Base-by-base conservation (phyloP, 1,139 yeast genomes). In the Yamadazyma jaroonii region DNA sequence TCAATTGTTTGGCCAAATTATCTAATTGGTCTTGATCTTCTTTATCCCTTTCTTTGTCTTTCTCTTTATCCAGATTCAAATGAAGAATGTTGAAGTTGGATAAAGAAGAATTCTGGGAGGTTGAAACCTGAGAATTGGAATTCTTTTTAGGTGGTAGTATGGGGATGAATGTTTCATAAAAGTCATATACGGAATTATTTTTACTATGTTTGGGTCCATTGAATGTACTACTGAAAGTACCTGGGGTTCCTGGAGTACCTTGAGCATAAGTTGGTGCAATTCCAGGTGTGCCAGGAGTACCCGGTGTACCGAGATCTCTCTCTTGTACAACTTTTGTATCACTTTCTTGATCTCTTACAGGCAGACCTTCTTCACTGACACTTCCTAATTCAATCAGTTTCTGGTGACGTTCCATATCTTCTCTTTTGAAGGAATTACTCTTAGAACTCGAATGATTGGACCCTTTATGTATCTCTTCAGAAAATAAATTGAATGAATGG, bases 111-210 rank as follows among this genome's bases (percentile, higher is more conserved):
- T 29, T 30, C 15, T 34, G 37, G 15, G 39, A 35, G 7, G 20
- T 17, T 4, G 20, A 17, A 17, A 17, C 20, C 8, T 14, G 38
- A 12, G 27, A 12, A 17, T 23, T 33, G 26, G 37, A 9, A 10
- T 11, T 10, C n/a, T 29, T 27, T 9, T 26, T 17, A 17, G 20
- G 20, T 6, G 37, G 30, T 32, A 68, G 43, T 8, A 69, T 62
- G 4, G 76, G 76, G 37, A 71, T 69, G 41, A 71, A 61, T 3
- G 67, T 45, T 37, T 71, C 74, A 50, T 70, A 71, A 45, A 70
- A 69, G 41, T 67, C 74, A 49, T 67, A 69, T 13, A 68, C 53
- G 10, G 69, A 59, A 13, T 59, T 54, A 8, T 57, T 47, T 17
- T 54, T 45, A 9, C 29, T 33, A 32, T 48, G 50, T 10, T 39